Base-by-base conservation (phyloP, 441 rosid species). In the Populus hybrid region DNA sequence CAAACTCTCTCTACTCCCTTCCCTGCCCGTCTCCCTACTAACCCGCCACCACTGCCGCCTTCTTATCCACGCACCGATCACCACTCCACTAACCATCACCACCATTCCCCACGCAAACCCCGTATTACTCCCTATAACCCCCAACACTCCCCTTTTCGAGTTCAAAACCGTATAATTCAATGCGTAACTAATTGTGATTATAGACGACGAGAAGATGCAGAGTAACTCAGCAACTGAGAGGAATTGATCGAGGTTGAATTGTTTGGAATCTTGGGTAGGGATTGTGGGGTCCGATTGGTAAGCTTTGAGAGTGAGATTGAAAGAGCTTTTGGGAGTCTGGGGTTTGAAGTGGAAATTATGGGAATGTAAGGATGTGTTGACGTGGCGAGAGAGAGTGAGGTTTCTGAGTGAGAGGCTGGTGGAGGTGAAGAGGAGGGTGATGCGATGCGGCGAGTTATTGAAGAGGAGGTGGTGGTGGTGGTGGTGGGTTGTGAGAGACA, bases 41-140 rank as follows among this genome's bases (percentile, higher is more conserved):
- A 91, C 82, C 76, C 87, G 86, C 80, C 83, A 82, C 95, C 94
- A 90, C 75, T 88, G 94, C 74, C 93, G 83, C 73, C 90, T 87
- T 87, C 98, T 86, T 64, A 92, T 85, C 90, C 88, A 84, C 6
- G 88, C 82, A 1, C 99, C 97, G 65, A 87, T 26, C 63, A 77
- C 87, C 28, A 91, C 86, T 28, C 93, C 89, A 3, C 90, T 78
- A 50, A 86, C 81, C 86, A 93, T 79, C 53, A 81, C 89, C 30
- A 86, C 89, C 42, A 88, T 82, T 10, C 90, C 91, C 80, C 86
- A 84, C 26, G 80, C 84, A 81, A 93, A 76, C 69, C 79, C 87
- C 84, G 79, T 82, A 34, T 26, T 69, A 38, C 83, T 90, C 85
- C 95, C 94, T 18, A 89, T 61, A 26, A 78, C 88, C 65, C 89